Percentiles rank a stretch among this genome's conserved stretches.
Conservation (phyloP, 352 stramenopile genomes). For the Pythium graminicola region DNA sequence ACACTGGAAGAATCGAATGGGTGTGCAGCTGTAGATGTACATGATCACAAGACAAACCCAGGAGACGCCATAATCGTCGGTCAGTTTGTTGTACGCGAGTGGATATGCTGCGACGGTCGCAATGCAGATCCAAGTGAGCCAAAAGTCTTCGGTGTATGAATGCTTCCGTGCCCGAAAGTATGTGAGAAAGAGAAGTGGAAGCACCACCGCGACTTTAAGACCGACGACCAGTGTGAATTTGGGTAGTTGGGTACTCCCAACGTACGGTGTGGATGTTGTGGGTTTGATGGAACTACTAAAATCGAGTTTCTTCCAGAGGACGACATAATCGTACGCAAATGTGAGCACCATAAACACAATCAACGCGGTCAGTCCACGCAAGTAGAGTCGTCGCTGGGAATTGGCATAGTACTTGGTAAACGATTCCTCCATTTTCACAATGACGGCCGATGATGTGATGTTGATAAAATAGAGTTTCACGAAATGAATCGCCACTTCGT, state of each 20-base stretch:
- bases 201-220: slow-evolving; percentile 54
- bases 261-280: slow-evolving; percentile 22
- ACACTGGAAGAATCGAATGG: slow-evolving; percentile 74
- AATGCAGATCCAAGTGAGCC: slow-evolving; percentile 68
- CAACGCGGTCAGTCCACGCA: slow-evolving; percentile 47
- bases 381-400: slow-evolving; percentile 52
- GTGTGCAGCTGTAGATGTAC: slow-evolving; percentile 80
- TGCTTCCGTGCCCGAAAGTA: slow-evolving; percentile 63
- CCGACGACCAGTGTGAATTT: slow-evolving; percentile 65
- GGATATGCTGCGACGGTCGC: slow-evolving; percentile 54
- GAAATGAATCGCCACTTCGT: slow-evolving; percentile 74
- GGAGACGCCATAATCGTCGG: slow-evolving; percentile 72
- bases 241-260: slow-evolving; percentile 33
- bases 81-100: slow-evolving; percentile 79
- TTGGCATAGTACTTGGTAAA: slow-evolving; percentile 78
- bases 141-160: slow-evolving; percentile 49
- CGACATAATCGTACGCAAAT: slow-evolving; percentile 69
- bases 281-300: slow-evolving; percentile 35
- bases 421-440: slow-evolving; percentile 70
- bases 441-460: slow-evolving; percentile 56
- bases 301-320: slow-evolving; percentile 46
- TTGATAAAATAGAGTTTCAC: slow-evolving; percentile 81
- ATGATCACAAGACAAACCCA: slow-evolving; percentile 81
- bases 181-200: slow-evolving; percentile 55
- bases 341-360: slow-evolving; percentile 67